phyloP scores from a whole-genome alignment of 148 eudicot genomes.

The Polygonum aviculare region DNA sequence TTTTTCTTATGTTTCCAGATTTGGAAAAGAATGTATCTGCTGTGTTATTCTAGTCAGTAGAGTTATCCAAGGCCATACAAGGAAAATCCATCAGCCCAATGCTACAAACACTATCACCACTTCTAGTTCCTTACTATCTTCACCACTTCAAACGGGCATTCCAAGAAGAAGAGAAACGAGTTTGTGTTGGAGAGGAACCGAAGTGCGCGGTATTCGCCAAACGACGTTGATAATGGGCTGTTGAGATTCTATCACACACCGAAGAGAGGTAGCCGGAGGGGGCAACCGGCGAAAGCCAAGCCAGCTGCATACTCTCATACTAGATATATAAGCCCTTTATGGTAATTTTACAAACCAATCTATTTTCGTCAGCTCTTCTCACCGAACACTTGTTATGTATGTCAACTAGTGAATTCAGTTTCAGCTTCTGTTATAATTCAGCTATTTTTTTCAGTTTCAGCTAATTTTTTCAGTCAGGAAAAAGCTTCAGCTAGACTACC shows the following conservation, averaged over 20 bases:
- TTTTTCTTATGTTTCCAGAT: neutral
- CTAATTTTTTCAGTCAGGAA: too few relatives aligned
- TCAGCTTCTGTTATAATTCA: too few relatives aligned
- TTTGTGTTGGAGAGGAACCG: slow-evolving; percentile 37
- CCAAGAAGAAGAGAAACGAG: slow-evolving; percentile 30
- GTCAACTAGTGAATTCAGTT: too few relatives aligned
- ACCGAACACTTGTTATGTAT: too few relatives aligned
- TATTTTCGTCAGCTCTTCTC: too few relatives aligned
- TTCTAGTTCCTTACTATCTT: neutral
- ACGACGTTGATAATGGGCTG: slow-evolving; percentile 53
- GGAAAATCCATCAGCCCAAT: neutral
- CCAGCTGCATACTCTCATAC: slow-evolving; percentile 28
- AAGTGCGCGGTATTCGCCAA: slow-evolving; percentile 45
- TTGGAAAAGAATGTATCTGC: neutral
- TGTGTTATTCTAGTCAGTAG: neutral
- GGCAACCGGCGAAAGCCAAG: slow-evolving; percentile 26
- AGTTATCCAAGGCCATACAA: neutral
- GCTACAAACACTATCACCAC: neutral
- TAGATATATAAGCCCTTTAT: too few relatives aligned
- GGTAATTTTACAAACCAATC: too few relatives aligned
- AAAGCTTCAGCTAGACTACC: too few relatives aligned
- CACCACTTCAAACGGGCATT: slow-evolving; percentile 23
- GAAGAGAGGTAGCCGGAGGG: slow-evolving; percentile 58
- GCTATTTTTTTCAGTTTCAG: too few relatives aligned
- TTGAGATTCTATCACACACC: slow-evolving; percentile 71